A percentile compares a stretch with the other conserved stretches of the same genome.
These are phyloP conservation scores for Chiua virens DNA, from an alignment of 768 basidiomycete genomes.

Conservation along the genomic window DNA sequence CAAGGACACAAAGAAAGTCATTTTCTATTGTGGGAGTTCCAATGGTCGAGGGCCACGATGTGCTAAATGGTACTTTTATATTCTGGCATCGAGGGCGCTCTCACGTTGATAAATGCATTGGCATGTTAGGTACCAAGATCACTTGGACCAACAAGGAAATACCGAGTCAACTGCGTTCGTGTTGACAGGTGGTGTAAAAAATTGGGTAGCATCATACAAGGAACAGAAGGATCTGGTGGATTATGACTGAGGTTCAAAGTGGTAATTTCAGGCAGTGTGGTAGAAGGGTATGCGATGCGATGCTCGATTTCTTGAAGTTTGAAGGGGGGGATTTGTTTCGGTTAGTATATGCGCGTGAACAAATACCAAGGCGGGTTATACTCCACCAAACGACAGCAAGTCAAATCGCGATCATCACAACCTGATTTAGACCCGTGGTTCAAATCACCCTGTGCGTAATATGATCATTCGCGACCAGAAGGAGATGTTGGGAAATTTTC, in stretches of 20 bases:
- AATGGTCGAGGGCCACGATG: slow-evolving; percentile 52
- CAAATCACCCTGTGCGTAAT: too few relatives aligned
- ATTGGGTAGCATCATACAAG: slow-evolving; percentile 36
- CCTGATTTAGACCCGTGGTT: too few relatives aligned
- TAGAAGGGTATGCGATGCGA: too few relatives aligned
- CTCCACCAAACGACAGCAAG: too few relatives aligned
- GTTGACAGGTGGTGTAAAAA: slow-evolving; percentile 44
- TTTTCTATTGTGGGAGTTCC: slow-evolving; percentile 57
- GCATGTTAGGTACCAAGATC: slow-evolving; percentile 56
- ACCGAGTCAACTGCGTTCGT: slow-evolving; percentile 40
- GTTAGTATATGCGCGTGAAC: too few relatives aligned
- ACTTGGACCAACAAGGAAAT: slow-evolving; percentile 34
- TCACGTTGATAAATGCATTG: neutral
- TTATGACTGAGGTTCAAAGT: slow-evolving; percentile 13
- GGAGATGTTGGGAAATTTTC: too few relatives aligned
- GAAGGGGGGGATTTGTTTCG: too few relatives aligned
- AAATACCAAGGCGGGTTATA: too few relatives aligned
- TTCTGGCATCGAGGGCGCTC: neutral
- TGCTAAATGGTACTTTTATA: slow-evolving; percentile 48
- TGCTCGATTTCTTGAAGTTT: too few relatives aligned
- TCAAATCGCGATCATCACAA: too few relatives aligned
- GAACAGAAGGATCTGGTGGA: slow-evolving; percentile 17
- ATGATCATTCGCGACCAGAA: too few relatives aligned
- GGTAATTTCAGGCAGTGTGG: too few relatives aligned
- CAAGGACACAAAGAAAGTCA: slow-evolving; percentile 39